Evolutionary conservation across 2,329 filamentous ascomycete genomes (phyloP), one percentile per base, ranked within the genome.

Genomic region (Ilyonectria mors-panacis): DNA sequence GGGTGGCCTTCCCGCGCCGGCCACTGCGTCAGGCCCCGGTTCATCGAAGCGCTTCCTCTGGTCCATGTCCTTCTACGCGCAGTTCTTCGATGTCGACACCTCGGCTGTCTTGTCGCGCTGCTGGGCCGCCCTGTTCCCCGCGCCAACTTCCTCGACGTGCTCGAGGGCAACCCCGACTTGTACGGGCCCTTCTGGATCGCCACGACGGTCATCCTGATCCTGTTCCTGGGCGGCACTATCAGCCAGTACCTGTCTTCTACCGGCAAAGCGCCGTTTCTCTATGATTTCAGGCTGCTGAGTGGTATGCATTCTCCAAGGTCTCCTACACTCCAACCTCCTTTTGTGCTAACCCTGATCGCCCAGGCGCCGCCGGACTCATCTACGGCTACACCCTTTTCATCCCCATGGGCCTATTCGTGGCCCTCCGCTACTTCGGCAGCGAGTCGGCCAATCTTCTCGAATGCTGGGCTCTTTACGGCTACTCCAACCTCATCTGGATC

Each of bases 101-200:
- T 91, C 89, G 67, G 93, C 96, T 59, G 95, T 99, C 21, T 84
- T 98, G 63, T 87, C 91, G 77, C 93, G 96, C 72, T 98, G 96
- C 83, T 91, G 91, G 81, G 92, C 94, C 1, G 92, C 95, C n/a
- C 85, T 98, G 44, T 97, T 93, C 81, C 96, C 51, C 91, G 94
- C 70, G 92, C 92, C 65, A 98, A 97, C 85, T 99, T 99, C 83
- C 91, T 99, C 70, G 96, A 99, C 78, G 94, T 98, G 39, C 88
- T 99, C 30, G 96, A 99, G 79, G 96, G 96, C 21, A 98, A 98
- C 80, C 94, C 96, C 1, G 96, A 99, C 78, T 85, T 99, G 37
- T 99, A 99, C 85, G 95, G 95, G 1, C 96, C 96, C 1, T 94
- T 98, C 79, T 99, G 96, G 96, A 98, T 99, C 83, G 96, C 96